Conservation (phyloP, 352 stramenopile genomes). For the Phytophthora meadii region DNA sequence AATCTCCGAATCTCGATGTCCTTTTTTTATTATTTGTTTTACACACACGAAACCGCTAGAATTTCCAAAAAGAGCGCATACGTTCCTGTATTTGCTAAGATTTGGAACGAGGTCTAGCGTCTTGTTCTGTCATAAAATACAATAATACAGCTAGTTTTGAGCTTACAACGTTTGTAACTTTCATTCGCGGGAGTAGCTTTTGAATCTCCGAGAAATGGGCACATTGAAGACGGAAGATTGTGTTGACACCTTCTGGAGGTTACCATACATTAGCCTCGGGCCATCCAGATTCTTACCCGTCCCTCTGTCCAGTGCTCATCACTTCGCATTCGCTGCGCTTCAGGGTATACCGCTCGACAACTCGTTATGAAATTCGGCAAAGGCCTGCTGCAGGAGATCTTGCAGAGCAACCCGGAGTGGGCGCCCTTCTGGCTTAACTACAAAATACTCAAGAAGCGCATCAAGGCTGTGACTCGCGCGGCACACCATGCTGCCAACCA, state of each 20-base stretch:
- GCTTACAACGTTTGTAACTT: neutral
- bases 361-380: constrained; percentile 85
- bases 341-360: constrained; percentile 8
- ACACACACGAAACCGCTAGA: neutral
- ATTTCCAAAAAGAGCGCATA: neutral
- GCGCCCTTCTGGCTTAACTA: constrained; percentile 90
- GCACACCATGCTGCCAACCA: constrained; percentile 45
- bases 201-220: constrained; percentile 27
- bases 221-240: constrained; percentile 28
- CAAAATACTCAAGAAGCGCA: constrained; percentile 87
- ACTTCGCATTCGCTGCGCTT: constrained; percentile 25
- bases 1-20: constrained; percentile 24
- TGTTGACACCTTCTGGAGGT: constrained; percentile 18
- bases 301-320: constrained; percentile 10
- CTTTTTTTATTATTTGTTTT: constrained; percentile 15
- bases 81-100: too few relatives aligned
- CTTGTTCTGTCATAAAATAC: neutral
- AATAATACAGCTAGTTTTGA: neutral
- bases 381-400: constrained; percentile 67
- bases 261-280: constrained; percentile 3
- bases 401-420: constrained; percentile 84
- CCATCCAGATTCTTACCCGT: constrained; percentile 16
- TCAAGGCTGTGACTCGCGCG: constrained; percentile 71
- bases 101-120: neutral
- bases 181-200: neutral